Base-by-base conservation (phyloP, 768 basidiomycete genomes). In the Panaeolus cyanescens region DNA sequence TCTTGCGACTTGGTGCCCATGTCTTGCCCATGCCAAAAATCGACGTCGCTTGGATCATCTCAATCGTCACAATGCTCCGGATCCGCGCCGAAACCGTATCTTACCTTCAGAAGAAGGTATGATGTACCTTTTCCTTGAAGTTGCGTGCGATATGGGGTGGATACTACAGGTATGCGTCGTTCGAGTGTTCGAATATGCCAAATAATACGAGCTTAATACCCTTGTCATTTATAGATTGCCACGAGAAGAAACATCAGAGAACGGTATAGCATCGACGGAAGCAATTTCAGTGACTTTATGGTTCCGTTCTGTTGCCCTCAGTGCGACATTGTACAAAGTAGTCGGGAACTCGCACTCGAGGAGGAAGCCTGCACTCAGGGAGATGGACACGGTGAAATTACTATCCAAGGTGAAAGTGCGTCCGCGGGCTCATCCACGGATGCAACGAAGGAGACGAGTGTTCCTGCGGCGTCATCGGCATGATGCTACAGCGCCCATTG, bases 21-120 rank as follows among this genome's bases (percentile, higher is more conserved):
- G 54, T 30, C 54, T 55, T 30, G 54, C 54, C 30, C 54, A 55
- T 32, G 54, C 54, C 17, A 32, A 34, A 34, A 55, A 55, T 32
- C 31, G 33, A 9, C 54, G 54, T 22, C 54, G 54, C 4, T 17
- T 55, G 4, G 54, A 55, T 34, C 28, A 55, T 17, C 54, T 55
- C 30, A 34, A 55, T 9, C 17, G 31, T 4, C 54, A 55, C 4
- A 17, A 30, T 10, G 33, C 30, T 0, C 54, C 54, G 6, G 54
- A 55, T 34, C 54, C 54, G 9, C 31, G 32, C 19, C 1, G 39
- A 42, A n/a, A 42, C 39, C 39, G 39, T 22, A 42, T 42, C 0
- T 22, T 42, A 20, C 19, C 19, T 12, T 42, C 39, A 5, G 39
- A 42, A 17, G 39, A 42, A 12, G 39, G 39, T 5, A 7, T 22